phyloP scores from a whole-genome alignment of 2,329 filamentous ascomycete genomes.

The Pestalotiopsis sp. region DNA sequence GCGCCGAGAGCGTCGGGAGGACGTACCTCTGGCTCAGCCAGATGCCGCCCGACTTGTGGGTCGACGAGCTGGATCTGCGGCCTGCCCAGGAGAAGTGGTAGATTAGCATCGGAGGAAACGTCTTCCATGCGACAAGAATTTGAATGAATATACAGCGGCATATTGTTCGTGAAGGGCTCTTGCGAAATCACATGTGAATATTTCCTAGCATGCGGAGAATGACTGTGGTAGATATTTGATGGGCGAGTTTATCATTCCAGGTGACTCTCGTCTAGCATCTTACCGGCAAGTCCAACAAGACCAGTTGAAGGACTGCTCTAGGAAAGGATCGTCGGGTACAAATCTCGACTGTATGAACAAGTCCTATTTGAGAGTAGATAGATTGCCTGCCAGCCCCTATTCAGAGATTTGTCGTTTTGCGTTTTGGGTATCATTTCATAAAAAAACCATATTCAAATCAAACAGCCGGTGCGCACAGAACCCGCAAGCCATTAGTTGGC shows the following conservation, averaged over 20 bases:
- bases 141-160: too few species aligned
- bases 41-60: slow-evolving; percentile 14
- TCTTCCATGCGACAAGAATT: background rate
- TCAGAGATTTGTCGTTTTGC: background rate
- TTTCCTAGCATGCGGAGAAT: too few species aligned
- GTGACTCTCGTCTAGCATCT: background rate
- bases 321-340: background rate
- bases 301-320: background rate
- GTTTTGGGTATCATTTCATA: slow-evolving; percentile 2
- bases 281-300: background rate
- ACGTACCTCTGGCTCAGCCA: slow-evolving; percentile 53
- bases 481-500: slow-evolving; percentile 21
- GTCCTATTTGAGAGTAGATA: background rate
- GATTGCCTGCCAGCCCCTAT: background rate
- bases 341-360: background rate
- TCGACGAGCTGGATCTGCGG: slow-evolving; percentile 13
- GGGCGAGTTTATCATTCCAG: background rate
- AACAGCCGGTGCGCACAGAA: background rate
- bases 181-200: too few species aligned
- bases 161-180: too few species aligned
- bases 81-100: slow-evolving; percentile 28
- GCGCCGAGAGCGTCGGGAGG: slow-evolving; percentile 58
- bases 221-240: background rate
- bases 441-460: background rate
- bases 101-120: background rate